These are phyloP conservation scores for Aristolochia contorta DNA, from an alignment of 164 flowering plant genomes.

Conservation along the genomic window DNA sequence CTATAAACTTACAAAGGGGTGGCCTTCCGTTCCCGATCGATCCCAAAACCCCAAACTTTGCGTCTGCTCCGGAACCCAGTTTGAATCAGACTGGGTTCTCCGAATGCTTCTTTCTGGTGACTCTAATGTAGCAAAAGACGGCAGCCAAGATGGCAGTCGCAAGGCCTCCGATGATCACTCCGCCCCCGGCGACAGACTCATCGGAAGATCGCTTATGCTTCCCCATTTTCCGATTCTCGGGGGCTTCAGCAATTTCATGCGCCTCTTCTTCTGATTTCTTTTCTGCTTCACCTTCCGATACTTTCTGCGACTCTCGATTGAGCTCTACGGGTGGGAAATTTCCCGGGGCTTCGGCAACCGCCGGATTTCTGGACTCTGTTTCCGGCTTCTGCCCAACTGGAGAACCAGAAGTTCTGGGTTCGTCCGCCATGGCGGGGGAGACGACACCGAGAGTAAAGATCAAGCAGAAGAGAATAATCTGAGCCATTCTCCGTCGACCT, in stretches of 20 bases:
- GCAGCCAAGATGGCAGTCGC: constrained; percentile 17
- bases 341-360: too few relatives aligned
- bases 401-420: background rate
- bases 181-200: constrained; percentile 18
- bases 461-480: constrained; percentile 13
- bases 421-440: constrained; percentile 1
- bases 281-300: too few relatives aligned
- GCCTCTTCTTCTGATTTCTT: background rate
- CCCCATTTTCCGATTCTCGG: constrained; percentile 8
- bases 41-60: too few relatives aligned
- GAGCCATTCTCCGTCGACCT: constrained; percentile 1
- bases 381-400: background rate
- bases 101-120: constrained; percentile 14
- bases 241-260: constrained; percentile 10
- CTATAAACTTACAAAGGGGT: background rate
- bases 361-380: background rate
- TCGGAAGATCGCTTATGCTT: constrained; percentile 8
- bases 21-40: background rate
- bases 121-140: constrained; percentile 20
- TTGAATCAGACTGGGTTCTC: background rate
- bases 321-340: too few relatives aligned
- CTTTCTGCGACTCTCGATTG: too few relatives aligned
- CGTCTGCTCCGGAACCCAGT: too few relatives aligned
- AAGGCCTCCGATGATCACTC: constrained; percentile 25
- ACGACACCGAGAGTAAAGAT: constrained; percentile 3